Conservation (phyloP, 805 yeast species). For the Priceomyces castillae region DNA sequence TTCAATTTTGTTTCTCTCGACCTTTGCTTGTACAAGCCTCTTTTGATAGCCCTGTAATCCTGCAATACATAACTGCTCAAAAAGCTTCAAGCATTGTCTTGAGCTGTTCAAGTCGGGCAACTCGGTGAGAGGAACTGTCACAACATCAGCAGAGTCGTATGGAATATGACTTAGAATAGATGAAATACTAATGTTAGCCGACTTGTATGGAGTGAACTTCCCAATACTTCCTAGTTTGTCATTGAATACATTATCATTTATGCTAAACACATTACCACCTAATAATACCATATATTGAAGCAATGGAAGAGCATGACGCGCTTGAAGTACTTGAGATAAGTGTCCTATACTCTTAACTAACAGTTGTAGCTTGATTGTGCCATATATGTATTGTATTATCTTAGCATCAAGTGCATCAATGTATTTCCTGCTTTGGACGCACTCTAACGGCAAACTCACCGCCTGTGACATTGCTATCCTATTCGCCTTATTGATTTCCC, state of each 20-base stretch:
- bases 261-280: conserved; percentile 32
- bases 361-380: conserved; percentile 44
- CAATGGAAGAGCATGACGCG: conserved; percentile 21
- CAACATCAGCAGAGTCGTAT: conserved; percentile 36
- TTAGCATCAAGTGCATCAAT: conserved; percentile 54
- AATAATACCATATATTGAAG: conserved; percentile 35
- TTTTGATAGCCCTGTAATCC: conserved; percentile 39
- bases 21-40: conserved; percentile 27
- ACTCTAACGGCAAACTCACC: background rate
- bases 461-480: background rate
- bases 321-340: conserved; percentile 14
- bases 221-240: conserved; percentile 27
- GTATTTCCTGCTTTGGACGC: background rate
- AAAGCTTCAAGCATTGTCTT: conserved; percentile 24
- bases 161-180: conserved; percentile 39
- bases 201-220: conserved; percentile 25
- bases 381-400: conserved; percentile 57
- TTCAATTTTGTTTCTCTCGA: conserved; percentile 14
- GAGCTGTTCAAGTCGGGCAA: conserved; percentile 27
- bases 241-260: conserved; percentile 32
- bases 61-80: conserved; percentile 24
- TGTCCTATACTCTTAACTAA: conserved; percentile 31
- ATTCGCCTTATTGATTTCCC: background rate
- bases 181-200: conserved; percentile 25
- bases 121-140: conserved; percentile 28